Evolutionary conservation across 805 yeast genomes (phyloP).

Genomic region (Hanseniaspora lachancei): DNA sequence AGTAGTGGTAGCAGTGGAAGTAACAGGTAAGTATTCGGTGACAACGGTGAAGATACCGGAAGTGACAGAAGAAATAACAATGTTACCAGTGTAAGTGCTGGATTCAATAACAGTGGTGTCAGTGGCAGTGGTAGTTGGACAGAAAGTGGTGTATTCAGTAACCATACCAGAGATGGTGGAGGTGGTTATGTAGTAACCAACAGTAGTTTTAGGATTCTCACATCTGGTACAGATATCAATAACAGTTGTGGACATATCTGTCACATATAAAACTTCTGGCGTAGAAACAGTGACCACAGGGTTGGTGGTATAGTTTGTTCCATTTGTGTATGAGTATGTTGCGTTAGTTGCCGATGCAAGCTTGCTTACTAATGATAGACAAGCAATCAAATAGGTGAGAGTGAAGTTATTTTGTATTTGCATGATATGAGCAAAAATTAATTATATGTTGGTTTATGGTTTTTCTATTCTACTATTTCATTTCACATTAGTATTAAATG

Average conservation of each 20-base stretch:
- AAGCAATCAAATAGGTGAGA: not conserved
- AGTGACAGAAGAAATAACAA: constrained; percentile 14
- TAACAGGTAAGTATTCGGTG: constrained; percentile 16
- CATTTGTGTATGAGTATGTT: constrained; percentile 4
- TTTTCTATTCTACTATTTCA: not conserved
- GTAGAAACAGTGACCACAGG: constrained; percentile 7
- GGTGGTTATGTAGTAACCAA: constrained; percentile 12
- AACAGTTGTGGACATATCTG: constrained; percentile 14
- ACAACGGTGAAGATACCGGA: constrained; percentile 15
- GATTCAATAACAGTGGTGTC: constrained; percentile 12
- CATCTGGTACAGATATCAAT: constrained; percentile 12
- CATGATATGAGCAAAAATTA: not conserved
- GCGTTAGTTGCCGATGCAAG: not conserved
- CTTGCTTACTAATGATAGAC: not conserved
- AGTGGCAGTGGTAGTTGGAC: constrained; percentile 10
- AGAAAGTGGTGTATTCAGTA: constrained; percentile 12
- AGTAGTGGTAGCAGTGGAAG: constrained; percentile 5
- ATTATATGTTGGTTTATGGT: not conserved
- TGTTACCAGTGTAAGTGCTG: constrained; percentile 13
- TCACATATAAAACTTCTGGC: constrained; percentile 1
- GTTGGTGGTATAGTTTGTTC: not conserved
- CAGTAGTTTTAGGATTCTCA: constrained; percentile 12
- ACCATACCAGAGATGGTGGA: constrained; percentile 11
- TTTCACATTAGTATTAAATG: no score
- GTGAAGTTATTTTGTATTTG: not conserved